Conservation (phyloP, 148 eudicot genomes). For the Mesembryanthemum crystallinum region DNA sequence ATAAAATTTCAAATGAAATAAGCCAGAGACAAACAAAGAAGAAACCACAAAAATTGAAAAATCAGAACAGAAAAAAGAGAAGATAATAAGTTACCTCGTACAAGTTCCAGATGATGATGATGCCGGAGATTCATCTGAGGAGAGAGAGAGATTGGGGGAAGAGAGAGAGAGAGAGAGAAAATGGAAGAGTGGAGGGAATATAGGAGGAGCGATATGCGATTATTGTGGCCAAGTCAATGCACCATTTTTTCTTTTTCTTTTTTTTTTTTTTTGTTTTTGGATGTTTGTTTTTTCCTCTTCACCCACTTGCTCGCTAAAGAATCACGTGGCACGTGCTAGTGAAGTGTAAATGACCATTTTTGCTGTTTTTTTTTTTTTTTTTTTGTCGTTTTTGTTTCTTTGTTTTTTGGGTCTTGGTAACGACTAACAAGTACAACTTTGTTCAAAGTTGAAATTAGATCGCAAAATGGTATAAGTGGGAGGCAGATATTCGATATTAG, state of each 20-base stretch:
- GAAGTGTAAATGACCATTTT: not conserved
- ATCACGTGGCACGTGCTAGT: slow-evolving; percentile 16
- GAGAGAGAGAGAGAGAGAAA: not conserved
- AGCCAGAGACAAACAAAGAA: not conserved
- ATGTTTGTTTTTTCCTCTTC: too few relatives aligned
- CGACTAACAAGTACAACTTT: too few relatives aligned
- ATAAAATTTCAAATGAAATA: not conserved
- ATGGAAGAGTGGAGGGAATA: slow-evolving; percentile 7
- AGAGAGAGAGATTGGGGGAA: not conserved
- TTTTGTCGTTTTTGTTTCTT: not conserved
- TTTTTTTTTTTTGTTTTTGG: not conserved
- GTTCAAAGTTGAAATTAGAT: too few relatives aligned
- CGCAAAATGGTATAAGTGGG: too few relatives aligned
- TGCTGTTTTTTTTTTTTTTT: not conserved
- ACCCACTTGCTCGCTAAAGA: not conserved
- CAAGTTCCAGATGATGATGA: not conserved
- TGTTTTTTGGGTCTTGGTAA: too few relatives aligned
- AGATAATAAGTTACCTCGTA: slow-evolving; percentile 5
- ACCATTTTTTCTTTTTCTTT: not conserved
- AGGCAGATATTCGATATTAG: too few relatives aligned
- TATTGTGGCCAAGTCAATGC: not conserved
- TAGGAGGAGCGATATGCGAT: not conserved
- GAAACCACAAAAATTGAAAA: not conserved
- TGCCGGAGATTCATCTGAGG: not conserved
- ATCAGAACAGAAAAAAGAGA: not conserved